These are phyloP conservation scores for Russula sp. DNA, from an alignment of 768 basidiomycete genomes.

Conservation along the genomic window DNA sequence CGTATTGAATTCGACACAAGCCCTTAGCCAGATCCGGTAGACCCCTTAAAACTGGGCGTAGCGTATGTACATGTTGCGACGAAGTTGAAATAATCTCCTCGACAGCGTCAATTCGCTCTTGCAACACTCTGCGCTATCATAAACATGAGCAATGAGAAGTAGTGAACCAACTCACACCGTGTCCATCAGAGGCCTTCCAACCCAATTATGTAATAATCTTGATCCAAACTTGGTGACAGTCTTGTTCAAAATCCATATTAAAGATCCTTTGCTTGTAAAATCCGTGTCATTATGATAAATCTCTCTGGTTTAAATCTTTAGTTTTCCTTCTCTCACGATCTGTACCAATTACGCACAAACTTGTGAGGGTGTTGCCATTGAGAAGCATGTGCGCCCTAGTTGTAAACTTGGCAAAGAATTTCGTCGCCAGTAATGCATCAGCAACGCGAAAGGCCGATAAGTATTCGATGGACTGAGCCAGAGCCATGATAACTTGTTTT, in stretches of 20 bases:
- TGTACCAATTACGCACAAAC: conserved; percentile 40
- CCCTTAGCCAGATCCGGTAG: conserved; percentile 88
- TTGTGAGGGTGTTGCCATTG: conserved; percentile 79
- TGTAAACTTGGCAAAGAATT: conserved; percentile 74
- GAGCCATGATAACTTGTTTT: conserved; percentile 56
- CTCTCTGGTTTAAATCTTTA: conserved; percentile 40
- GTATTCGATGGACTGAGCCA: conserved; percentile 67
- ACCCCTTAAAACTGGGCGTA: conserved; percentile 62
- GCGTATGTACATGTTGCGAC: conserved; percentile 53
- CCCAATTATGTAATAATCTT: conserved; percentile 75
- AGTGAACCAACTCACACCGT: conserved; percentile 37
- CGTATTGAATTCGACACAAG: conserved; percentile 82
- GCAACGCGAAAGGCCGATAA: conserved; percentile 70
- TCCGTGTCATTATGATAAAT: conserved; percentile 91
- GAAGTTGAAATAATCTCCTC: conserved; percentile 66
- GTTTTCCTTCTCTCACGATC: background rate
- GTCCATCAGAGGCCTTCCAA: conserved; percentile 77
- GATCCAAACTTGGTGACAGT: conserved; percentile 88
- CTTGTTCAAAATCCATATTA: conserved; percentile 80
- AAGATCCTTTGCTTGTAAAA: conserved; percentile 59
- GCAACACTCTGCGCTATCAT: conserved; percentile 45
- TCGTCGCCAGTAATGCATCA: conserved; percentile 67
- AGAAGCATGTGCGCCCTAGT: conserved; percentile 79
- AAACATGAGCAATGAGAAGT: background rate
- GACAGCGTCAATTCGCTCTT: conserved; percentile 75